Conservation (phyloP, 345 rosid genomes). For the Draba incana region DNA sequence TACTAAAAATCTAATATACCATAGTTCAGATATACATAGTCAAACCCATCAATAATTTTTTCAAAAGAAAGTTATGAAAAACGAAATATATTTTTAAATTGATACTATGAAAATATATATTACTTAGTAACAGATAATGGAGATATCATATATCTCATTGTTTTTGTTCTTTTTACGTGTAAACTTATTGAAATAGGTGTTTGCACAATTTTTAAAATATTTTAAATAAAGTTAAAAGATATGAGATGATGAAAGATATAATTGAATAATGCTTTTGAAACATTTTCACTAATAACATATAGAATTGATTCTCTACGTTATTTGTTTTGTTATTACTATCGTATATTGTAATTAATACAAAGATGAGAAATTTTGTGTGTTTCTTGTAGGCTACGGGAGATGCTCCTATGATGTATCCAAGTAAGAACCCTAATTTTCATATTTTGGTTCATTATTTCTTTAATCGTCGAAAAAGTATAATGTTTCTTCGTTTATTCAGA, state of each 20-base stretch:
- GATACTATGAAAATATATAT: no score
- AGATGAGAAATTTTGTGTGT: neutral
- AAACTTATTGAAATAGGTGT: no score
- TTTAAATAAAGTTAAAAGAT: neutral
- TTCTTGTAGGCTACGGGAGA: constrained; percentile 56
- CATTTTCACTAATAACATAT: neutral
- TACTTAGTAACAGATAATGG: no score
- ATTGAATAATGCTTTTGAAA: neutral
- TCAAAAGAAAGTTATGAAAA: neutral
- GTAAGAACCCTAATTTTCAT: constrained; percentile 42
- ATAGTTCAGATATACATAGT: neutral
- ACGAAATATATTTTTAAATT: no score
- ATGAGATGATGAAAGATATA: neutral
- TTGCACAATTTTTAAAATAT: no score
- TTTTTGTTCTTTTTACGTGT: no score
- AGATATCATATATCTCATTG: no score
- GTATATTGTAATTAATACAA: neutral
- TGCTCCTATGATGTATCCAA: constrained; percentile 52
- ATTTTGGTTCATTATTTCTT: neutral
- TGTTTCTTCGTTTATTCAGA: constrained; percentile 42
- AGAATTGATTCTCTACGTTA: neutral
- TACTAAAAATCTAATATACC: no score
- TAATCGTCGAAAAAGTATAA: neutral
- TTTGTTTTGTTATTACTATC: neutral
- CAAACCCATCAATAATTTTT: neutral